Evolutionary conservation across 139 green algal species (phyloP), one percentile per base, ranked within the genome.

Genomic region (Dunaliella sp.): DNA sequence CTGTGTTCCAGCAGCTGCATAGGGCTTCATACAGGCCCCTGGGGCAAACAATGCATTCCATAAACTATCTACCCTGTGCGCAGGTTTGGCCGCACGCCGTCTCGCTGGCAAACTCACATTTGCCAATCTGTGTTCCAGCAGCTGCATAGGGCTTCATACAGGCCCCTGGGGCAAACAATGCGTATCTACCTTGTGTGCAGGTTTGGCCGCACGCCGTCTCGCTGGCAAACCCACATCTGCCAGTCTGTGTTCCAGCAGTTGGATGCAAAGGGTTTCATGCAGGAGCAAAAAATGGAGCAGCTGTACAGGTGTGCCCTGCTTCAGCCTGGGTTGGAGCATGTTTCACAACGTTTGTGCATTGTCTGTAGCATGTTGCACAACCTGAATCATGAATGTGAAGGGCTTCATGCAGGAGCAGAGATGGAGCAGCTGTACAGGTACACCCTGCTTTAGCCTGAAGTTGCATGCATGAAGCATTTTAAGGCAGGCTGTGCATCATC

Each of bases 361-460:
- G n/a, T n/a, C n/a, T n/a, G n/a, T n/a, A n/a, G n/a, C n/a, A n/a
- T n/a, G n/a, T n/a, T n/a, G n/a, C n/a, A n/a, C n/a, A n/a, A n/a
- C n/a, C n/a, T n/a, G n/a, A n/a, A n/a, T n/a, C n/a, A n/a, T 97
- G 77, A 77, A 92, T 36, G 84, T 83, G 36, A 72, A 83, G 21
- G 90, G 90, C 1, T 82, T 88, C 38, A 82, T 96, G 74, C 80
- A 90, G 58, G 93, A 96, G 87, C 89, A 95, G 81, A 90, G 34
- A 93, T 92, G 81, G 89, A 96, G 91, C 95, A 98, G 92, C 94
- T 96, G 74, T 98, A 95, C 90, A 93, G 82, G 81, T n/a, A n/a
- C n/a, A n/a, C n/a, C n/a, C n/a, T n/a, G n/a, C n/a, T n/a, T n/a
- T n/a, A n/a, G n/a, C n/a, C n/a, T n/a, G n/a, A n/a, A n/a, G n/a